phyloP scores from a whole-genome alignment of 805 yeast species.

The Yarrowia sp. region DNA sequence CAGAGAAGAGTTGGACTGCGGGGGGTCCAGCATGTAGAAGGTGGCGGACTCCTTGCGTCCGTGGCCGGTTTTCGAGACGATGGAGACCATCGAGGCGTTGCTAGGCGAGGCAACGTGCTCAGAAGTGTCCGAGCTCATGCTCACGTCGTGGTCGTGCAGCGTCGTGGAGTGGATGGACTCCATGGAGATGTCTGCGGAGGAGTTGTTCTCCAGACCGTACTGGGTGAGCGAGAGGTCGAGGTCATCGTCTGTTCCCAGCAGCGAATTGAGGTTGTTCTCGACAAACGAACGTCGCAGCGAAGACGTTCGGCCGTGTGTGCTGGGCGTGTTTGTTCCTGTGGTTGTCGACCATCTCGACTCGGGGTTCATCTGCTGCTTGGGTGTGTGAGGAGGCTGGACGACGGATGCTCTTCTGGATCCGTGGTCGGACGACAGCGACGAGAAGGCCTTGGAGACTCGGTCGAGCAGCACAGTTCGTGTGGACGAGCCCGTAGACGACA shows the following conservation, averaged over 20 bases:
- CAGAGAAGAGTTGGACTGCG: background rate
- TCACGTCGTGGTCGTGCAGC: background rate
- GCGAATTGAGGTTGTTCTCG: conserved; percentile 24
- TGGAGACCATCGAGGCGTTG: conserved; percentile 5
- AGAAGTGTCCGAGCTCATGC: background rate
- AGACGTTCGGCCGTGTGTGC: background rate
- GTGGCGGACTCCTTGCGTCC: conserved; percentile 16
- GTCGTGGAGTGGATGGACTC: background rate
- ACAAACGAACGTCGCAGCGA: conserved; percentile 8
- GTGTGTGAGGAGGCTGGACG: conserved; percentile 29
- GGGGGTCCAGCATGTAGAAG: conserved; percentile 24
- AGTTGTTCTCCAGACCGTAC: background rate
- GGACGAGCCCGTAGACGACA: conserved; percentile 31
- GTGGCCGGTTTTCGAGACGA: background rate
- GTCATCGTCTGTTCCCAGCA: background rate
- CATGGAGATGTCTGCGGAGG: background rate
- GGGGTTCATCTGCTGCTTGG: conserved; percentile 13
- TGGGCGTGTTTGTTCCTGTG: conserved; percentile 20
- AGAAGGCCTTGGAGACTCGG: conserved; percentile 12
- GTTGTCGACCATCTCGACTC: conserved; percentile 9
- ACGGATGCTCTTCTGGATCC: conserved; percentile 24
- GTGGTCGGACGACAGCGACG: conserved; percentile 25
- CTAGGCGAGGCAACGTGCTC: no score
- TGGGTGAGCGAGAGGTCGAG: conserved; percentile 4
- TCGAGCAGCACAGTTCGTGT: background rate